Conservation (phyloP, 495 filamentous ascomycete species). For the Daldinia bambusicola region DNA sequence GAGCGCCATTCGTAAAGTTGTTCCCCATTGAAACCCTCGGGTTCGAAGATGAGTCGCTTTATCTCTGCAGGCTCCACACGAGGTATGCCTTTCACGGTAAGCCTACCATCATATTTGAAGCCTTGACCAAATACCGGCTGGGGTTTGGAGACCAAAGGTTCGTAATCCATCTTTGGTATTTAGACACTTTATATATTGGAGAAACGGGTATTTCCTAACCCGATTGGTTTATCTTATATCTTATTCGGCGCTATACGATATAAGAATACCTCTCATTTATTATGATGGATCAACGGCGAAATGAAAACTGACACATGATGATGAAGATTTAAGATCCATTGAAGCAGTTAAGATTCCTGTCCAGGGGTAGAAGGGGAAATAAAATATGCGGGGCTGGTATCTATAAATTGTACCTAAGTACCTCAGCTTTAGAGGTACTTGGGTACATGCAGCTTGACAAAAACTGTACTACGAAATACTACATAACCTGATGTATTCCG, state of each 20-base stretch:
- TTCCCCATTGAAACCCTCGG: not conserved
- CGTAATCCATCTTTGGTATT: slow-evolving; percentile 10
- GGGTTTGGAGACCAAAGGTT: slow-evolving; percentile 18
- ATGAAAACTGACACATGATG: not conserved
- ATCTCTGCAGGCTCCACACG: slow-evolving; percentile 12
- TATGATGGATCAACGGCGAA: not conserved
- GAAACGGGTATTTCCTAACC: not conserved
- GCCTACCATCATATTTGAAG: slow-evolving; percentile 22
- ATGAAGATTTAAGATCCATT: not conserved
- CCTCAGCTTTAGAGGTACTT: too few species aligned
- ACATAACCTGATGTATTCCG: not conserved
- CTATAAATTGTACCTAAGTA: too few species aligned
- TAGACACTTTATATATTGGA: not conserved
- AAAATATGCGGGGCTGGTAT: slow-evolving; percentile 5
- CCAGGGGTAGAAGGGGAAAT: not conserved
- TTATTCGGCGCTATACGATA: not conserved
- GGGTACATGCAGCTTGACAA: too few species aligned
- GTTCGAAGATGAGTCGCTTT: slow-evolving; percentile 20
- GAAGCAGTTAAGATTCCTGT: not conserved
- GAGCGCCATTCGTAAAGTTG: slow-evolving; percentile 4
- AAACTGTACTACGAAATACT: too few species aligned
- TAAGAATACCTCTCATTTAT: not conserved
- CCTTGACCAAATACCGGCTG: slow-evolving; percentile 21
- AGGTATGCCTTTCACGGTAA: slow-evolving; percentile 27
- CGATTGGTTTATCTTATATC: not conserved